Evolutionary conservation across 2,329 filamentous ascomycete genomes (phyloP), one percentile per base, ranked within the genome.

Genomic region (Bipolaris cookei): DNA sequence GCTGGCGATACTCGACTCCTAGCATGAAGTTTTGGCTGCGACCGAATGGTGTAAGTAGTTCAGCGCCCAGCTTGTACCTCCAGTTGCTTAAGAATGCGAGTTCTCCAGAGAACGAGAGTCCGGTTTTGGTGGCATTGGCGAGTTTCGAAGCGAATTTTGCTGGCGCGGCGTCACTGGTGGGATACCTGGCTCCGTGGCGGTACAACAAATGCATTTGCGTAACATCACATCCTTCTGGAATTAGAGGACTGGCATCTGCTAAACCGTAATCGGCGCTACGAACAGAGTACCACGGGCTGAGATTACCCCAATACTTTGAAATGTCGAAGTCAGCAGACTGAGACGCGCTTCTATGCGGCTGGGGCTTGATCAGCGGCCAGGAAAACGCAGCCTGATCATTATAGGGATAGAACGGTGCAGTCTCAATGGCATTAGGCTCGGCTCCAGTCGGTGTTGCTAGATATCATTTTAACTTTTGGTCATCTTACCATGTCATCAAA

Each of bases 11-110:
- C 50, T 71, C 68, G 11, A 79, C 61, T 7, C 78, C 78, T 3
- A 80, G 70, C 11, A 78, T 61, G 61, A 80, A 80, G 48, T 76
- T 71, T 61, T 82, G 67, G 48, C 66, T 66, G 42, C 70, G 69
- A 16, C 70, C 70, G 43, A 69, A 73, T 3, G 70, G 69, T 0
- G 69, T 73, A 0, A 73, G 63, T 4, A 73, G 62, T 32, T 73
- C 70, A 14, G 69, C 69, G 21, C 70, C 69, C 7, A 73, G 62
- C 51, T 69, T 70, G 43, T 71, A 73, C 1, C 61, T 69, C 69
- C 70, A 73, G 21, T 67, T 51, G 18, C 55, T 45, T 10, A 73
- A 51, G 46, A 69, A 73, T 1, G 65, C 51, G 13, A 73, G 58
- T n/a, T 71, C 69, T 11, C 69, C 69, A 2, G 66, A 68, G 16